Conservation (phyloP, 495 filamentous ascomycete species). For the Penicillium roqueforti region DNA sequence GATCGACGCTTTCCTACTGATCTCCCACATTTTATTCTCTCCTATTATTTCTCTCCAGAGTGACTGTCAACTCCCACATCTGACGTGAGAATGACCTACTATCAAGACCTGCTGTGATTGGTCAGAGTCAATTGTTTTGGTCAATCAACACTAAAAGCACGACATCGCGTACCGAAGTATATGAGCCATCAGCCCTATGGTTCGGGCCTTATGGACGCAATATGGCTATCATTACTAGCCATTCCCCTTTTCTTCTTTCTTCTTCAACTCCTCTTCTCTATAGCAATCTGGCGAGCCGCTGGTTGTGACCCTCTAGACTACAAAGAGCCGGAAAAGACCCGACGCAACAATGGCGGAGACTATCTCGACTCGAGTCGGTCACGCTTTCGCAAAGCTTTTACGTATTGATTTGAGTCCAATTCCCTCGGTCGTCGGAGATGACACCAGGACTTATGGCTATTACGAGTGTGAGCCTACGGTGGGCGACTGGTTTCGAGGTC, state of each 20-base stretch:
- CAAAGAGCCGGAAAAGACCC: background rate
- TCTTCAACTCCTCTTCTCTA: slow-evolving; percentile 3
- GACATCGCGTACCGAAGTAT: slow-evolving; percentile 7
- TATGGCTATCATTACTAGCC: background rate
- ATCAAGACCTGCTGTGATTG: background rate
- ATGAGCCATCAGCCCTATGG: background rate
- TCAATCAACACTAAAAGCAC: slow-evolving; percentile 2
- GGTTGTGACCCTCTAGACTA: background rate
- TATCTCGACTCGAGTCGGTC: slow-evolving; percentile 9
- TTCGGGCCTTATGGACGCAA: background rate
- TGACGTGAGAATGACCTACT: slow-evolving; percentile 3
- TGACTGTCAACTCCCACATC: background rate
- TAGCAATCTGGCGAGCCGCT: background rate
- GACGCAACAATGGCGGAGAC: slow-evolving; percentile 2
- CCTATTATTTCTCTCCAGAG: background rate
- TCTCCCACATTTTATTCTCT: background rate
- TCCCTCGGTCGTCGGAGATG: background rate
- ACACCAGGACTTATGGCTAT: background rate
- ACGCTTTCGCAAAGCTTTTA: slow-evolving; percentile 4
- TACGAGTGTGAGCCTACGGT: slow-evolving; percentile 68
- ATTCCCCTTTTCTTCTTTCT: background rate
- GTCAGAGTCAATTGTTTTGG: background rate
- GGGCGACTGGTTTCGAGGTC: slow-evolving; percentile 60
- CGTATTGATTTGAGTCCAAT: background rate
- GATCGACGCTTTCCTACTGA: background rate